Evolutionary conservation across 495 filamentous ascomycete genomes (phyloP).

Genomic region (Mytilinidion resinicola): DNA sequence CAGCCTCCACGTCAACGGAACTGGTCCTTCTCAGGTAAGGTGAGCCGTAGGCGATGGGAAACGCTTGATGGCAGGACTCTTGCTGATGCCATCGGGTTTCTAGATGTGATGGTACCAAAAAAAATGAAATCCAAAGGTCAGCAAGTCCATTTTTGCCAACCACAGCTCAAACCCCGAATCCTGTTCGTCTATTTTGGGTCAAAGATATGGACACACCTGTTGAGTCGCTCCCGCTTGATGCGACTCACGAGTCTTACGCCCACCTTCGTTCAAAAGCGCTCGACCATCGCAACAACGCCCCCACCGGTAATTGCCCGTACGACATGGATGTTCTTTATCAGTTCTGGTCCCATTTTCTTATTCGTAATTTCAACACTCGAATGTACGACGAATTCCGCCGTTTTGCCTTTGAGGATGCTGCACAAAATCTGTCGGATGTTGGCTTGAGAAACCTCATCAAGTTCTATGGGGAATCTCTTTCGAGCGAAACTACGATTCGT

Average conservation of each 20-base stretch:
- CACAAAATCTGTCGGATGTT: conserved; percentile 40
- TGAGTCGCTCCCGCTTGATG: conserved; percentile 39
- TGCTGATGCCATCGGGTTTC: conserved; percentile 22
- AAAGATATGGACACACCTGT: conserved; percentile 41
- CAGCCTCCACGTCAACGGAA: conserved; percentile 28
- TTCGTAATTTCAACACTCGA: conserved; percentile 64
- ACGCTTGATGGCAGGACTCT: conserved; percentile 12
- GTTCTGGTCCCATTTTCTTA: conserved; percentile 74
- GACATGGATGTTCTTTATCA: conserved; percentile 66
- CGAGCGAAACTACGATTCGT: conserved; percentile 43
- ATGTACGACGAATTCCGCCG: conserved; percentile 78
- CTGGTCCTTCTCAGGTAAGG: conserved; percentile 21
- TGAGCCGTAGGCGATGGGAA: conserved; percentile 17
- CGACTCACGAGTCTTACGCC: conserved; percentile 49
- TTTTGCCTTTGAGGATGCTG: conserved; percentile 62
- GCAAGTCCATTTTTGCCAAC: conserved; percentile 10
- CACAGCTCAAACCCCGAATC: neutral
- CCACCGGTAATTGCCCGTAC: conserved; percentile 44
- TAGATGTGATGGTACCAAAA: conserved; percentile 17
- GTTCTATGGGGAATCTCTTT: conserved; percentile 53
- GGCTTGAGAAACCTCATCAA: conserved; percentile 52
- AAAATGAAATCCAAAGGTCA: conserved; percentile 12
- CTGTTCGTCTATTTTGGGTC: conserved; percentile 41
- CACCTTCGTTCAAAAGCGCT: conserved; percentile 53
- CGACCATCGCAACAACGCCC: conserved; percentile 47